Evolutionary conservation across 768 basidiomycete species (phyloP).

Genomic region (Termitomyces sp.): DNA sequence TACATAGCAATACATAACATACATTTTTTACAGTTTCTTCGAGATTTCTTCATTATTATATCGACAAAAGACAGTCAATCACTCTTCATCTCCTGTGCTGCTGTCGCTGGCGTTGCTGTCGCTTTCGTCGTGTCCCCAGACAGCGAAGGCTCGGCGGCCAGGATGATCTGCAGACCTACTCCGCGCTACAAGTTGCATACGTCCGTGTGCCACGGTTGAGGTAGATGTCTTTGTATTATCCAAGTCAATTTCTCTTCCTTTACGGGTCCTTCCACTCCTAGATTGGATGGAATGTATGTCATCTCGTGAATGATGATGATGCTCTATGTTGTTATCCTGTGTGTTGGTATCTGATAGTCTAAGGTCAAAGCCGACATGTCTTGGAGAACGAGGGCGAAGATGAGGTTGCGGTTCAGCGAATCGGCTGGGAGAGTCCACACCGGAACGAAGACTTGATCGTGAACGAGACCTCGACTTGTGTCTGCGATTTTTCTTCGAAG

Average conservation of each 20-base stretch:
- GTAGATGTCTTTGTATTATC: constrained; percentile 65
- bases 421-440: constrained; percentile 62
- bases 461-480: constrained; percentile 41
- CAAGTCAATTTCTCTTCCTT: constrained; percentile 52
- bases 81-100: constrained; percentile 28
- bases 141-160: constrained; percentile 67
- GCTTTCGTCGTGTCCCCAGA: constrained; percentile 87
- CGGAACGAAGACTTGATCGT: constrained; percentile 44
- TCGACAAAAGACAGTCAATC: neutral
- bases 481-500: constrained; percentile 26
- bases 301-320: constrained; percentile 33
- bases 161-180: constrained; percentile 36
- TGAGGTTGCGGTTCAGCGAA: constrained; percentile 52
- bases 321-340: constrained; percentile 25
- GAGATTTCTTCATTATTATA: neutral
- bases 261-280: constrained; percentile 47
- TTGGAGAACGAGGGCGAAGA: constrained; percentile 41
- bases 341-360: constrained; percentile 18
- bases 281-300: constrained; percentile 26
- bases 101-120: constrained; percentile 82
- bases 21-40: neutral
- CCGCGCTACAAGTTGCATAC: constrained; percentile 29
- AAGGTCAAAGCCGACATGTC: constrained; percentile 51
- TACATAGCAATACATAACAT: neutral
- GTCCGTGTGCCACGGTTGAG: constrained; percentile 30